Base-by-base conservation (phyloP, 192 early-diverging fungal genomes). In the Backusella luteola region DNA sequence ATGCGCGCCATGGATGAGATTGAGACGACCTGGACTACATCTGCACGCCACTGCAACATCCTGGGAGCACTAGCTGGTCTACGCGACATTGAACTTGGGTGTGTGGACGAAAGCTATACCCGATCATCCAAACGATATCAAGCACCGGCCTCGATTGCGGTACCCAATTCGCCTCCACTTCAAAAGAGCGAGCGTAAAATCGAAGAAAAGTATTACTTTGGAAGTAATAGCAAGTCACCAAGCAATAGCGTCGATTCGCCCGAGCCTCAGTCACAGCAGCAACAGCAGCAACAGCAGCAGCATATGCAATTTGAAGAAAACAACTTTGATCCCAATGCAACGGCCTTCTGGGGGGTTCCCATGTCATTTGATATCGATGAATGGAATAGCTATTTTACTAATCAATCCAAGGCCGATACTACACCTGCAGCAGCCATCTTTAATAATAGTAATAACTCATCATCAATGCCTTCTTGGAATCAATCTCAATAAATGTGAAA, bases 341-440 rank as follows among this genome's bases (percentile, higher is more conserved):
- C 82, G 15, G 73, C 79, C 0, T 80, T 84, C 38, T 81, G 79
- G 82, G 76, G 76, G 12, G 69, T 81, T 59, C 76, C 82, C 0
- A 63, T 75, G 4, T 77, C 82, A 1, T 68, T 78, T 34, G 82
- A 80, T 66, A 69, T 77, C n/a, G 82, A 84, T 67, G 82, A 79
- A 59, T 83, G 82, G 82, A 83, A 70, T 59, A 52, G 56, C 15
- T 83, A 83, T 70, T 73, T 83, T 19, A 71, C 41, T 52, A 69
- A 56, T 59, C 74, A 79, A 63, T 63, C 56, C 2, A 63, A 63
- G n/a, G 26, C 26, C 0, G 56, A 63, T 63, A 23, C 53, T 59
- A 23, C 52, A 6, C 53, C 53, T 4, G 53, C 23, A 19, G 53
- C 53, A 4, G 53, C 53, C 8, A 59, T 23, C 3, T 59, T 59